phyloP scores from a whole-genome alignment of 2,329 filamentous ascomycete species.

The Alternaria sp. region DNA sequence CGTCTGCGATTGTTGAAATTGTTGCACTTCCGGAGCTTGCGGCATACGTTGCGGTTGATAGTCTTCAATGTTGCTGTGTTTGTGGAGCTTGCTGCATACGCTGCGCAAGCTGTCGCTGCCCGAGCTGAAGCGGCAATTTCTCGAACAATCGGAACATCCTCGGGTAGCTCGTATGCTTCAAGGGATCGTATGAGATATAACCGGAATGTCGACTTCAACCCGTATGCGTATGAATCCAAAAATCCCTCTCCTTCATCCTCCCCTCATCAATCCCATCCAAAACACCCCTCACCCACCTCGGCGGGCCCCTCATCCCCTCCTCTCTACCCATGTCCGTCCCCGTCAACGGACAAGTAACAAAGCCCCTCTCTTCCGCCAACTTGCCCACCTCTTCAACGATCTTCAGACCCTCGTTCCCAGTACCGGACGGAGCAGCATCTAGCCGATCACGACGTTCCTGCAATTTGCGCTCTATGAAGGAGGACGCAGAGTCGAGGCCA shows the following conservation, averaged over 20 bases:
- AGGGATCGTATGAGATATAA: too few relatives aligned
- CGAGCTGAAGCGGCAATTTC: not conserved
- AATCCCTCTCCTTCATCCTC: slow-evolving; percentile 33
- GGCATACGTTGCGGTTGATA: too few relatives aligned
- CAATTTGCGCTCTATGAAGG: slow-evolving; percentile 32
- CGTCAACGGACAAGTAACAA: slow-evolving; percentile 29
- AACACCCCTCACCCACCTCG: slow-evolving; percentile 32
- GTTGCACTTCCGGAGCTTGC: too few relatives aligned
- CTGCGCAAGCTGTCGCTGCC: too few relatives aligned
- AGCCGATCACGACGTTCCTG: slow-evolving; percentile 20
- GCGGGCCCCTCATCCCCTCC: slow-evolving; percentile 17
- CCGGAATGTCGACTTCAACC: slow-evolving; percentile 4
- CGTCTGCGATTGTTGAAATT: too few relatives aligned
- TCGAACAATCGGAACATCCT: not conserved
- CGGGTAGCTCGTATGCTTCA: not conserved
- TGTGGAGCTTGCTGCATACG: too few relatives aligned
- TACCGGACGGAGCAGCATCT: not conserved
- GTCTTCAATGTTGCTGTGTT: too few relatives aligned
- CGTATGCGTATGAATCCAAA: slow-evolving; percentile 34
- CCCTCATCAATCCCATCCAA: slow-evolving; percentile 36
- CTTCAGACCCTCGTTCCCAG: not conserved
- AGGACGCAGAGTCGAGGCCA: slow-evolving; percentile 31
- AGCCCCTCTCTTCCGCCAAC: slow-evolving; percentile 24
- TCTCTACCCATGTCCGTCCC: slow-evolving; percentile 2
- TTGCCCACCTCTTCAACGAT: slow-evolving; percentile 33